Evolutionary conservation across 371 early-diverging fungal species (phyloP), one percentile per base, ranked within the genome.

Genomic region (Funneliformis caledonium): DNA sequence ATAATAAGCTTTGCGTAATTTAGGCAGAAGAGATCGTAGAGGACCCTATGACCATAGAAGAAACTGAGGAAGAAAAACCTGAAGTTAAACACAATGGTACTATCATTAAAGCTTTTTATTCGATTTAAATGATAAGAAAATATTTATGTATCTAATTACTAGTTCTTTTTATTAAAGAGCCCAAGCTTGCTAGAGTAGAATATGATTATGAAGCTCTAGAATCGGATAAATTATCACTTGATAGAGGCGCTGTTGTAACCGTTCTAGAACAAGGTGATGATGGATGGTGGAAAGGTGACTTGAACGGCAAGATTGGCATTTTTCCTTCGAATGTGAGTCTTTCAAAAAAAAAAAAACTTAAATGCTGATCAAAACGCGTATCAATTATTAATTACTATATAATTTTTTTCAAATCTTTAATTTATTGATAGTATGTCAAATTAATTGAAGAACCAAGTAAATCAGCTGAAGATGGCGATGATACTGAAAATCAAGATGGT

Each of bases 201-300:
- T 97, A 92, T 83, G 93, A 91, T 81, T 97, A 97, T 85, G 90
- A 88, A 33, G 92, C 96, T 19, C 87, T 89, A 50, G 92, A 89
- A 75, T 91, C 91, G 56, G 96, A 94, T 72, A 97, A 97, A 83
- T 85, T 95, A 61, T 86, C 91, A 11, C 88, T 97, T 80, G 82
- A 81, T n/a, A 95, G 93, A 83, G 96, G 93, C 26, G 94, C 94
- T 65, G 84, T 89, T 50, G 86, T 94, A 85, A 87, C 91, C 65
- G 83, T 96, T 45, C 89, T 91, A 73, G 92, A 94, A 69, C 91
- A 89, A 69, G 92, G 92, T 65, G 96, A 95, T 81, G 92, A 91
- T 14, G 94, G 94, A 82, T 96, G 96, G 96, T 90, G 86, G 82
- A 87, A 93, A 82, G 93, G 92, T 10, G 89, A 87, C 69, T 82